These are phyloP conservation scores for Forsythia viridissima DNA, from an alignment of 257 asterid genomes.

Conservation along the genomic window DNA sequence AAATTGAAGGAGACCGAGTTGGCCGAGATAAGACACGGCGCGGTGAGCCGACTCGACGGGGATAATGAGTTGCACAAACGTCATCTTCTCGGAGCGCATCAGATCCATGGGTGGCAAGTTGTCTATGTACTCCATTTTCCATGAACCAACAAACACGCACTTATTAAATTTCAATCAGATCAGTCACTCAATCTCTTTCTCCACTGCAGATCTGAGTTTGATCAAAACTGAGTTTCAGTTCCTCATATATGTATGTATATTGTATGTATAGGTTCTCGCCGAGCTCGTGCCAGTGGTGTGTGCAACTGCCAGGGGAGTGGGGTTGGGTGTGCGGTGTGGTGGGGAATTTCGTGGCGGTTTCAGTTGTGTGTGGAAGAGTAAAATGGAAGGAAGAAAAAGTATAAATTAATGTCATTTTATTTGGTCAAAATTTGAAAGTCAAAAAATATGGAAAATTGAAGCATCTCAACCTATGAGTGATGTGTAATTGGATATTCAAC, in stretches of 20 bases:
- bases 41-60: constrained; percentile 98
- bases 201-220: constrained; percentile 46
- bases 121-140: constrained; percentile 74
- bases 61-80: constrained; percentile 81
- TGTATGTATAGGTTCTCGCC: not conserved
- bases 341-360: constrained; percentile 24
- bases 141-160: constrained; percentile 35
- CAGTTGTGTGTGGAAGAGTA: not conserved
- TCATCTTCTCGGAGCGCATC: constrained; percentile 99
- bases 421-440: not conserved
- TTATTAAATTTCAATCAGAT: constrained; percentile 19
- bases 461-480: too few species aligned
- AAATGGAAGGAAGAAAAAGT: not conserved
- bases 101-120: constrained; percentile 88
- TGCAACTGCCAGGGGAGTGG: constrained; percentile 25
- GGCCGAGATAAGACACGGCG: constrained; percentile 88
- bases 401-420: not conserved
- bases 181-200: constrained; percentile 20
- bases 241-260: not conserved
- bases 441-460: too few species aligned
- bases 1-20: constrained; percentile 92
- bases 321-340: constrained; percentile 23
- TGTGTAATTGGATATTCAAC: too few species aligned
- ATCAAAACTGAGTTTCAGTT: constrained; percentile 31
- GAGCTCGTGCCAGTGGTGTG: constrained; percentile 3